Conservation (phyloP, 768 basidiomycete genomes). For the Mycena olivaceomarginata region DNA sequence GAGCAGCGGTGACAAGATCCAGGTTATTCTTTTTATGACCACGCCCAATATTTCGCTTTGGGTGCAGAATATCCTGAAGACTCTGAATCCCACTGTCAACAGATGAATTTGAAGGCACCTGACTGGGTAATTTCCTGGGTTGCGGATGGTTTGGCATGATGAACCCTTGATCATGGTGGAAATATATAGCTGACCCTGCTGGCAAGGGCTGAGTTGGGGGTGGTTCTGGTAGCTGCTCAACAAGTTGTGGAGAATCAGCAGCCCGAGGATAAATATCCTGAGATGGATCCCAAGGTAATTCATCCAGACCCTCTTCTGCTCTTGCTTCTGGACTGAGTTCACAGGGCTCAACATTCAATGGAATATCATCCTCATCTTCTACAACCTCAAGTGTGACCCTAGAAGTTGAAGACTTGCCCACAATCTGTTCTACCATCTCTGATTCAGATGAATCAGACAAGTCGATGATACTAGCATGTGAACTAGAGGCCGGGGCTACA, state of each 20-base stretch:
- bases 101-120: conserved; percentile 4
- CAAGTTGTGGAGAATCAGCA: background rate
- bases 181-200: conserved; percentile 5
- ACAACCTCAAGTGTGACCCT: conserved; percentile 1
- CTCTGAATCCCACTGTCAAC: conserved; percentile 3
- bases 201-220: background rate
- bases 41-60: background rate
- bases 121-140: background rate
- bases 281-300: conserved; percentile 12
- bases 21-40: conserved; percentile 17
- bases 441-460: background rate
- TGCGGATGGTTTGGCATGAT: conserved; percentile 6
- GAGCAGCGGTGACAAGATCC: conserved; percentile 10
- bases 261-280: conserved; percentile 1
- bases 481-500: background rate
- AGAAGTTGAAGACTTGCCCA: background rate
- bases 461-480: background rate
- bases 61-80: conserved; percentile 16
- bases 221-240: background rate
- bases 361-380: background rate
- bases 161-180: background rate
- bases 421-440: background rate
- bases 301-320: conserved; percentile 10
- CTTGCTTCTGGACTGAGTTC: conserved; percentile 7
- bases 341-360: background rate